These are phyloP conservation scores for Hanseniaspora thailandica DNA, from an alignment of 805 yeast species.

Conservation along the genomic window DNA sequence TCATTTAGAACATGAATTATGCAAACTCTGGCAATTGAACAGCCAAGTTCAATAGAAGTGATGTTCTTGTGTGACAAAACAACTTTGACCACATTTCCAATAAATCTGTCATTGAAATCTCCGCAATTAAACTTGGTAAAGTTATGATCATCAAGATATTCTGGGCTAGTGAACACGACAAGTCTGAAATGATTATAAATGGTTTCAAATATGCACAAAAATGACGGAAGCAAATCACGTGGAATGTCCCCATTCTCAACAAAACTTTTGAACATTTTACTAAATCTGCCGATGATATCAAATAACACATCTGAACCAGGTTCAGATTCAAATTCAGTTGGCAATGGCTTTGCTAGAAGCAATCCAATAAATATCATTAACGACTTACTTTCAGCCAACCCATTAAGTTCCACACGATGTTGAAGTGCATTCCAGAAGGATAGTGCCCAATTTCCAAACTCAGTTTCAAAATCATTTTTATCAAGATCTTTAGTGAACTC, in stretches of 20 bases:
- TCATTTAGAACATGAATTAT: constrained; percentile 40
- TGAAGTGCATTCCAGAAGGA: not conserved
- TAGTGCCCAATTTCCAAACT: not conserved
- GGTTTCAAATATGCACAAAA: constrained; percentile 44
- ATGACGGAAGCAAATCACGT: constrained; percentile 49
- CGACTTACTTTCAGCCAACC: not conserved
- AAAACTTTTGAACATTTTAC: too few relatives aligned
- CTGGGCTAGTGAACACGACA: constrained; percentile 29
- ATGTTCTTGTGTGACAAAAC: constrained; percentile 35
- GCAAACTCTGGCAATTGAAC: constrained; percentile 44
- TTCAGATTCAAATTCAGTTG: not conserved
- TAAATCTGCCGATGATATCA: too few relatives aligned
- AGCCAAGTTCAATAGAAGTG: constrained; percentile 37
- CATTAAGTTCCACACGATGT: too few relatives aligned
- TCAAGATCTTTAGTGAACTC: not conserved
- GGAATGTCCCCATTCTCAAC: too few relatives aligned
- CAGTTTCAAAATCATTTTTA: not conserved
- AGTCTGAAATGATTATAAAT: constrained; percentile 37
- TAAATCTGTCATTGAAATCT: constrained; percentile 1
- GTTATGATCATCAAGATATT: not conserved
- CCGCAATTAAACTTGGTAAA: not conserved
- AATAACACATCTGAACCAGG: not conserved
- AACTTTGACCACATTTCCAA: constrained; percentile 30
- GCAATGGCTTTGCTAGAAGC: not conserved
- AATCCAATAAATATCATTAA: not conserved